These are phyloP conservation scores for Kingdonia uniflora DNA, from an alignment of 164 flowering plant genomes.

Conservation along the genomic window DNA sequence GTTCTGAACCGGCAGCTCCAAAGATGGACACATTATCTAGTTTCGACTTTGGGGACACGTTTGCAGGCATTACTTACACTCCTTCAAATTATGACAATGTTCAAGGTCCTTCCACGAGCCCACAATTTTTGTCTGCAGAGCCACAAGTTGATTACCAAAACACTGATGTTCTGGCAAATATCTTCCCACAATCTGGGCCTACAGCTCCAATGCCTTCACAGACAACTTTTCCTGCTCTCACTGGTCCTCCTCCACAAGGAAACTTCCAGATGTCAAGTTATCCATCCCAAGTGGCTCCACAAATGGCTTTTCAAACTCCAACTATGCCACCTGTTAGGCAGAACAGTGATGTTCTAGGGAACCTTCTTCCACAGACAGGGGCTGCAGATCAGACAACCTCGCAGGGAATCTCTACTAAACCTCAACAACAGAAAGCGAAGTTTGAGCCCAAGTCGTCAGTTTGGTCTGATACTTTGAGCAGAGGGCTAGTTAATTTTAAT, in stretches of 20 bases:
- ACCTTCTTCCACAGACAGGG: conserved; percentile 22
- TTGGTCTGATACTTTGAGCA: conserved; percentile 93
- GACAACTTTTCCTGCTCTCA: conserved; percentile 21
- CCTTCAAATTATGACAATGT: conserved; percentile 15
- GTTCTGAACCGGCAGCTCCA: conserved; percentile 19
- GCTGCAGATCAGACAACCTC: conserved; percentile 17
- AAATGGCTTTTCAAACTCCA: conserved; percentile 16
- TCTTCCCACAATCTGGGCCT: conserved; percentile 60
- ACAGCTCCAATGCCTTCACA: conserved; percentile 23
- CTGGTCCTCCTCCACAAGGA: conserved; percentile 16
- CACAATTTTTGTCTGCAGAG: conserved; percentile 34
- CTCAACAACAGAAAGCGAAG: conserved; percentile 56
- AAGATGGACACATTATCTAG: conserved; percentile 18
- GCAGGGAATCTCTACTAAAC: conserved; percentile 29
- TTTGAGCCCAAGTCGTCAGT: conserved; percentile 90
- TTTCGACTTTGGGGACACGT: conserved; percentile 36
- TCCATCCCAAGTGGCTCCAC: conserved; percentile 9
- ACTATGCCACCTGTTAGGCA: conserved; percentile 13
- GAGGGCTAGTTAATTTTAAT: conserved; percentile 86
- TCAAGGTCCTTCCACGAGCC: conserved; percentile 29
- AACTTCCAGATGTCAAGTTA: too few relatives aligned
- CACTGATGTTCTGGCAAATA: conserved; percentile 66
- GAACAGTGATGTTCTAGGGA: conserved; percentile 22
- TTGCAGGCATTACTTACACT: conserved; percentile 31
- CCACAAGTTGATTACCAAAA: conserved; percentile 22